These are phyloP conservation scores for Macrotyloma uniflorum DNA, from an alignment of 306 rosid species.

Conservation along the genomic window DNA sequence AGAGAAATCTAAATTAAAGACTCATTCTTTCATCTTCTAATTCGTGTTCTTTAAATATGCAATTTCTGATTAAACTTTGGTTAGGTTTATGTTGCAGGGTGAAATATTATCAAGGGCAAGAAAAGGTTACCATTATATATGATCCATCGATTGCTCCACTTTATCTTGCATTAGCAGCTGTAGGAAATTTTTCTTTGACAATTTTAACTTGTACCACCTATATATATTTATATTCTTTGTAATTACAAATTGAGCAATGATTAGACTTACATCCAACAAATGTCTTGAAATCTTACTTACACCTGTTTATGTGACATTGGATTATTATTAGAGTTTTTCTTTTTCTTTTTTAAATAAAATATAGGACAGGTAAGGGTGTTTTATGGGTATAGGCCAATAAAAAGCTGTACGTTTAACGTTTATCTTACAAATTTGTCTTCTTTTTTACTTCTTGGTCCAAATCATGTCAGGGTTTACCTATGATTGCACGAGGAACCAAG, in stretches of 20 bases:
- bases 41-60: not conserved
- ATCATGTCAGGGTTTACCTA: not conserved
- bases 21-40: conserved; percentile 17
- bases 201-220: not conserved
- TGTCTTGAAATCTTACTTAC: no score
- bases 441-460: not conserved
- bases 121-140: not conserved
- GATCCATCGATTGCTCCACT: no score
- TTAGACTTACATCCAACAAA: no score
- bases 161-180: not conserved
- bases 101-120: not conserved
- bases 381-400: no score
- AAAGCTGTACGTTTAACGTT: no score
- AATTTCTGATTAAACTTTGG: not conserved
- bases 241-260: no score
- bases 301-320: no score
- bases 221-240: not conserved
- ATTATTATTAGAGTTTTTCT: no score
- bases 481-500: not conserved
- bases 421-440: not conserved
- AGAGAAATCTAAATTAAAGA: not conserved
- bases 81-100: not conserved
- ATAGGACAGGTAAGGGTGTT: no score
- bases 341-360: no score
- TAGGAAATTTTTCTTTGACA: not conserved